Evolutionary conservation across 768 basidiomycete genomes (phyloP).

Genomic region (Rhodotorula taiwanensis): DNA sequence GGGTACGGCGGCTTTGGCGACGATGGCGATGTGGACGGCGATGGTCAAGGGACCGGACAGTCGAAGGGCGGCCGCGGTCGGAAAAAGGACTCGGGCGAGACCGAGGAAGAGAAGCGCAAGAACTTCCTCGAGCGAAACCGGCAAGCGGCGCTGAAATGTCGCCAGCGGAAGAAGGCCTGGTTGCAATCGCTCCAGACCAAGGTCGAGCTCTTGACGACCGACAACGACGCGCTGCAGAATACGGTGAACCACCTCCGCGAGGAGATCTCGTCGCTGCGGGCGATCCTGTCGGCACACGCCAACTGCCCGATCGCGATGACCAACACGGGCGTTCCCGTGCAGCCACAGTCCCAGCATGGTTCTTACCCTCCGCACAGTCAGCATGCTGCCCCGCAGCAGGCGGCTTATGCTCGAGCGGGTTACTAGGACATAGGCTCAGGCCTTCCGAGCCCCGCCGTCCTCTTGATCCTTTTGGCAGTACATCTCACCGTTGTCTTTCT

Average conservation of each 20-base stretch:
- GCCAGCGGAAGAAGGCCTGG: conserved; percentile 99
- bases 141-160: conserved; percentile 97
- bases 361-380: not conserved
- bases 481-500: not conserved
- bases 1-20: not conserved
- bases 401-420: not conserved
- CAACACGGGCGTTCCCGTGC: not conserved
- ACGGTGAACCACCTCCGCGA: conserved; percentile 83
- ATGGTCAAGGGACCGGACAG: conserved; percentile 12
- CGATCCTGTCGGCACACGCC: conserved; percentile 47
- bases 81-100: conserved; percentile 70
- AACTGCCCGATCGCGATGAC: conserved; percentile 43
- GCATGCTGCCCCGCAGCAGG: not conserved
- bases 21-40: conserved; percentile 11
- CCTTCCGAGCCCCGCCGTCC: not conserved
- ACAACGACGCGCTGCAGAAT: conserved; percentile 86
- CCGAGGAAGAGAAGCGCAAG: conserved; percentile 93
- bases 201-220: conserved; percentile 82
- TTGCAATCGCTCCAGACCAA: conserved; percentile 83
- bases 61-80: conserved; percentile 43
- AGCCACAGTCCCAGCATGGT: not conserved
- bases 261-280: conserved; percentile 71
- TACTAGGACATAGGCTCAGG: not conserved
- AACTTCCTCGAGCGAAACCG: conserved; percentile 96
- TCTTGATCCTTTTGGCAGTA: not conserved